These are phyloP conservation scores for Naegleria gruberi DNA, from an alignment of 208 protist species.

Conservation along the genomic window DNA sequence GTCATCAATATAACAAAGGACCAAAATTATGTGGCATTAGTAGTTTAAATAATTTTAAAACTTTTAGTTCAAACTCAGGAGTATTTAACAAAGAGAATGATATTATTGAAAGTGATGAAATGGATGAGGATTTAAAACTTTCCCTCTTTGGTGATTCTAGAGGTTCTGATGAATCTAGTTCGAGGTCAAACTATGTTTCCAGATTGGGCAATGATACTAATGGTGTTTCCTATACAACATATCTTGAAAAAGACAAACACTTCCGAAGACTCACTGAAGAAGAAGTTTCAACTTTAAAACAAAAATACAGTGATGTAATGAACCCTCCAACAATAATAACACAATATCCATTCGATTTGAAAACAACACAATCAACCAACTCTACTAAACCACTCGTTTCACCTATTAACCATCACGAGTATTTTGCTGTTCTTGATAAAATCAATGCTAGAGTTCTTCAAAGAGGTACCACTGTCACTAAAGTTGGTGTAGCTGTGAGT, in stretches of 20 bases:
- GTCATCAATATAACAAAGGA: no score
- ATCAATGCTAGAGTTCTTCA: neutral
- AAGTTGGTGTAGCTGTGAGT: neutral
- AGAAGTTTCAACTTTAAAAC: neutral
- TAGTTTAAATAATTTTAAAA: no score
- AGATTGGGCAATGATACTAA: no score
- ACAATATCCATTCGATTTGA: neutral
- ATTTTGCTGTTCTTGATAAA: neutral
- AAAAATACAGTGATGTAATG: neutral
- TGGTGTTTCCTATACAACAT: neutral
- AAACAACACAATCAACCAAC: neutral
- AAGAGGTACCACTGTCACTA: neutral
- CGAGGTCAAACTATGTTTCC: no score
- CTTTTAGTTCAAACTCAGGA: no score
- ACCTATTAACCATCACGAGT: neutral
- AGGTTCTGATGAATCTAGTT: no score
- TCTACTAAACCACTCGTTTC: neutral
- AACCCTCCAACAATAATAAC: neutral
- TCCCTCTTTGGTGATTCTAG: no score
- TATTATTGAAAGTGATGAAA: no score
- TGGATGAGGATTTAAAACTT: no score
- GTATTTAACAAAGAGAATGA: no score
- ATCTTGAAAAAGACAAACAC: neutral
- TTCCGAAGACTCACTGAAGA: neutral
- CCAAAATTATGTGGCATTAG: no score